A percentile compares a stretch with the other conserved stretches of the same genome.
Evolutionary conservation across 345 rosid genomes (phyloP).

Genomic region (Camelina laxa): DNA sequence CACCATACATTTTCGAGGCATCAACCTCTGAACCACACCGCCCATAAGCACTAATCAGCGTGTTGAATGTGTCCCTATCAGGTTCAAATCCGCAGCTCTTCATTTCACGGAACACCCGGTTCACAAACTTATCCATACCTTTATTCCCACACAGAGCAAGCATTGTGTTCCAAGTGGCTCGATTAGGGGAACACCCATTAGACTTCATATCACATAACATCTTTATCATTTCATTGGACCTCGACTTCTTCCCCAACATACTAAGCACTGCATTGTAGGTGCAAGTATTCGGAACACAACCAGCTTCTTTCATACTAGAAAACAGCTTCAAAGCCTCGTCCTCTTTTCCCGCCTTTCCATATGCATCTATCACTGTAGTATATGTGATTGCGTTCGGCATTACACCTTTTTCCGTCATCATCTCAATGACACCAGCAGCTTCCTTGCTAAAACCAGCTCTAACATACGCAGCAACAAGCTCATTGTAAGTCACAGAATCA

Average conservation of each 20-base stretch:
- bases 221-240: constrained; percentile 72
- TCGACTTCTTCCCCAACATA: constrained; percentile 78
- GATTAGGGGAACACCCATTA: constrained; percentile 79
- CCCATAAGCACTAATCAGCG: constrained; percentile 82
- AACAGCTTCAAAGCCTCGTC: constrained; percentile 75
- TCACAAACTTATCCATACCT: constrained; percentile 72
- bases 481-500: constrained; percentile 84
- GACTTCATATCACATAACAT: constrained; percentile 77
- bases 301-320: constrained; percentile 66
- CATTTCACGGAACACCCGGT: constrained; percentile 78
- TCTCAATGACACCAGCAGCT: constrained; percentile 76
- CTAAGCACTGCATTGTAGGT: constrained; percentile 80
- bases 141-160: constrained; percentile 75
- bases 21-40: constrained; percentile 73
- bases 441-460: constrained; percentile 82
- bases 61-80: constrained; percentile 85
- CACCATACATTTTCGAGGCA: constrained; percentile 70
- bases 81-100: constrained; percentile 89
- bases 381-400: constrained; percentile 86
- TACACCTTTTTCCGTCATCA: constrained; percentile 65
- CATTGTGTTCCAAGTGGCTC: constrained; percentile 94
- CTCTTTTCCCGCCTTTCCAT: constrained; percentile 75
- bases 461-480: constrained; percentile 81
- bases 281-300: constrained; percentile 86
- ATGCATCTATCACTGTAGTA: constrained; percentile 82